Percentiles rank a stretch among this genome's conserved stretches.
Evolutionary conservation across 768 basidiomycete genomes (phyloP).

Genomic region (Leccinum disarticulatum): DNA sequence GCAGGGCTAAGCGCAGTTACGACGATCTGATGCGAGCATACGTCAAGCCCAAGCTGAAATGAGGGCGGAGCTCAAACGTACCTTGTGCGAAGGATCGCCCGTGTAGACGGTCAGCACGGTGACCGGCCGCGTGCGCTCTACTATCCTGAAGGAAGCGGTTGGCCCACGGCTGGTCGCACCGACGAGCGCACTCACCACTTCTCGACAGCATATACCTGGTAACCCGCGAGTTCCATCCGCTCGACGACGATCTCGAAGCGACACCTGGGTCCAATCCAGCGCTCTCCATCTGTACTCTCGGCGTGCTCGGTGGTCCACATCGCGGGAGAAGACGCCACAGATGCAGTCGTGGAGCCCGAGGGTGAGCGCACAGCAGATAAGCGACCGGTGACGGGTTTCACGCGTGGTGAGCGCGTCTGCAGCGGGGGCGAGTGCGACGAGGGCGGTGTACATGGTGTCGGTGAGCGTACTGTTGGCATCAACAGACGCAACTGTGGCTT

Average conservation of each 20-base stretch:
- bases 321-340: conserved; percentile 5
- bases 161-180: background rate
- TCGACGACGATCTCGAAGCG: conserved; percentile 52
- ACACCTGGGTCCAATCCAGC: conserved; percentile 47
- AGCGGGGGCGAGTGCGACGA: conserved; percentile 12
- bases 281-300: conserved; percentile 26
- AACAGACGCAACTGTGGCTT: conserved; percentile 23
- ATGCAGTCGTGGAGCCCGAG: conserved; percentile 31
- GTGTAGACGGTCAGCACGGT: conserved; percentile 74
- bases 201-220: conserved; percentile 86
- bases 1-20: conserved; percentile 56
- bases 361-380: conserved; percentile 33
- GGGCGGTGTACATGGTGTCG: conserved; percentile 3
- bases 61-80: conserved; percentile 22
- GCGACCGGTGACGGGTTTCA: conserved; percentile 24
- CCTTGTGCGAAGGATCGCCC: conserved; percentile 68
- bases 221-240: conserved; percentile 49
- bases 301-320: conserved; percentile 12
- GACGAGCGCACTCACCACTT: conserved; percentile 59
- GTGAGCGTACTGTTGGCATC: conserved; percentile 36
- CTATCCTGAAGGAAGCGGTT: conserved; percentile 49
- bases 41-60: conserved; percentile 14
- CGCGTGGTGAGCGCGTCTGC: conserved; percentile 25
- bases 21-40: conserved; percentile 45
- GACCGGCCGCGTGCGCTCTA: conserved; percentile 59